Evolutionary conservation across 768 basidiomycete genomes (phyloP).

Genomic region (Pholiota microspora): DNA sequence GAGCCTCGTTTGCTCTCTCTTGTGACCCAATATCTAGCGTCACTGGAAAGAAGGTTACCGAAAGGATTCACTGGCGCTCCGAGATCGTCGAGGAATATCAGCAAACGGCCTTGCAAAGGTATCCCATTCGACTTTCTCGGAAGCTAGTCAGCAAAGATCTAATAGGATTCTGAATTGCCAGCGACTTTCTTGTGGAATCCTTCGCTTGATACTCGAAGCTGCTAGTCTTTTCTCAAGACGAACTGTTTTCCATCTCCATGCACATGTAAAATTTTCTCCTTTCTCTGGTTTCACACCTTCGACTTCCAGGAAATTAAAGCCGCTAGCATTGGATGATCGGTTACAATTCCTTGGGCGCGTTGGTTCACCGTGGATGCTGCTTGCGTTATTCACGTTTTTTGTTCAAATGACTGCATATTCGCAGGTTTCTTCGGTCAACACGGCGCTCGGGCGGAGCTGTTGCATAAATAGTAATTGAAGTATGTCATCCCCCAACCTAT

Average conservation of each 20-base stretch:
- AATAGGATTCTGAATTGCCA: not conserved
- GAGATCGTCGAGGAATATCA: slow-evolving; percentile 2
- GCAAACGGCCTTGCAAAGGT: not conserved
- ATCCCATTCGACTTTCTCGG: slow-evolving; percentile 6
- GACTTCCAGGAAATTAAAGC: not conserved
- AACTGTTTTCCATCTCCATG: not conserved
- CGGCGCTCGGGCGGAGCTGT: slow-evolving; percentile 1
- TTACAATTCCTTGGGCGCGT: not conserved
- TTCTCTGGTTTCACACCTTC: not conserved
- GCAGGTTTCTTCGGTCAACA: not conserved
- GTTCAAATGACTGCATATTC: not conserved
- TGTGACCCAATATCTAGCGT: slow-evolving; percentile 5
- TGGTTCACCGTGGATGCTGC: not conserved
- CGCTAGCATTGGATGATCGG: not conserved
- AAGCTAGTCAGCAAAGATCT: slow-evolving; percentile 6
- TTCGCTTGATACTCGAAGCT: not conserved
- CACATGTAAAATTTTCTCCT: not conserved
- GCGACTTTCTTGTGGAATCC: not conserved
- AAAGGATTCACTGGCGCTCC: slow-evolving; percentile 7
- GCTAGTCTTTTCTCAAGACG: not conserved
- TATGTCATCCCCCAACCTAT: slow-evolving; percentile 6
- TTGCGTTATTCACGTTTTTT: not conserved
- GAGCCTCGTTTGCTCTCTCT: slow-evolving; percentile 1
- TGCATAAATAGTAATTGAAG: slow-evolving; percentile 3
- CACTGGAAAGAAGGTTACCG: not conserved